Evolutionary conservation across 164 flowering plant genomes (phyloP).

Genomic region (Vitis rotundifolia): DNA sequence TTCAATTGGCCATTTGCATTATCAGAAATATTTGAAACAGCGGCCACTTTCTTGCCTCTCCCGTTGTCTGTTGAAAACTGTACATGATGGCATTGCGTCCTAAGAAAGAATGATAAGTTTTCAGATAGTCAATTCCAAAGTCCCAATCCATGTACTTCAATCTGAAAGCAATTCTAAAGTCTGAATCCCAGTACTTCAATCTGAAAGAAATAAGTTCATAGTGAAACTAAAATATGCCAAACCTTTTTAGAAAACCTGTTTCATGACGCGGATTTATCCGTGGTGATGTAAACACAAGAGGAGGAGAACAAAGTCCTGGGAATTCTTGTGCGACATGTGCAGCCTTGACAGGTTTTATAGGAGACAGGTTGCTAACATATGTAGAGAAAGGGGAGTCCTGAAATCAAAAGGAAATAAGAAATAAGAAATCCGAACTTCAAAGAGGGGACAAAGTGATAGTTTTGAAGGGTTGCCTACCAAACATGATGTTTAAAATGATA

Average conservation of each 20-base stretch:
- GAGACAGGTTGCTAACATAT: slow-evolving; percentile 51
- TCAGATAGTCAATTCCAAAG: background rate
- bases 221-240: background rate
- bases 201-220: background rate
- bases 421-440: background rate
- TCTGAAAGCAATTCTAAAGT: background rate
- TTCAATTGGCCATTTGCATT: slow-evolving; percentile 5
- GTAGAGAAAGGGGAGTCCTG: slow-evolving; percentile 58
- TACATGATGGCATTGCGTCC: slow-evolving; percentile 19
- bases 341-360: slow-evolving; percentile 38
- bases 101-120: slow-evolving; percentile 13
- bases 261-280: slow-evolving; percentile 29
- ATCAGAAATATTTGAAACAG: slow-evolving; percentile 4
- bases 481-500: background rate
- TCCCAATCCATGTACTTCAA: background rate
- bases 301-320: slow-evolving; percentile 44
- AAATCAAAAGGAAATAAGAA: slow-evolving; percentile 2
- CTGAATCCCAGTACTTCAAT: too few relatives aligned
- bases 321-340: slow-evolving; percentile 33
- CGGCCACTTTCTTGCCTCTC: slow-evolving; percentile 4
- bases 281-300: slow-evolving; percentile 57
- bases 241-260: slow-evolving; percentile 34
- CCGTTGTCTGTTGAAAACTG: slow-evolving; percentile 16
- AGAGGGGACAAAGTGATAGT: too few relatives aligned
- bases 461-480: too few relatives aligned